phyloP scores from a whole-genome alignment of 2,329 filamentous ascomycete genomes.

The Arthrobotrys sinensis region DNA sequence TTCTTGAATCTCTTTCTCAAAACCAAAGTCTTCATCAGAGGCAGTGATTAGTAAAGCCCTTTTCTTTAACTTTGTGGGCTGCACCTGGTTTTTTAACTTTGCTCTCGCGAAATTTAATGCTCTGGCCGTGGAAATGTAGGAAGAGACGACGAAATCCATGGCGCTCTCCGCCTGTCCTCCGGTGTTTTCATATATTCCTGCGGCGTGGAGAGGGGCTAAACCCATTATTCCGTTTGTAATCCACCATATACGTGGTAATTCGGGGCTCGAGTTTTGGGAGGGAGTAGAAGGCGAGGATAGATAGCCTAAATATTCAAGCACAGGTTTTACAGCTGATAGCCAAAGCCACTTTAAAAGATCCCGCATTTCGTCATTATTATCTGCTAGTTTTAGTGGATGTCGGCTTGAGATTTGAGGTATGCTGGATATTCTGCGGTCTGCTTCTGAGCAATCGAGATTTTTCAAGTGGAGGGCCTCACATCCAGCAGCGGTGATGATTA shows the following conservation, averaged over 20 bases:
- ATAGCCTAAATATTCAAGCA: constrained; percentile 35
- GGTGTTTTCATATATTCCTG: constrained; percentile 35
- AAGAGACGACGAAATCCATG: constrained; percentile 37
- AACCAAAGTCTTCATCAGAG: constrained; percentile 10
- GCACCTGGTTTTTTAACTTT: background rate
- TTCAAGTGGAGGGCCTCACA: constrained; percentile 30
- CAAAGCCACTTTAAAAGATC: constrained; percentile 48
- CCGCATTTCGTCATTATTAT: constrained; percentile 35
- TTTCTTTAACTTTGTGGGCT: background rate
- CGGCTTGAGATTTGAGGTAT: background rate
- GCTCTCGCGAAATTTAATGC: constrained; percentile 27
- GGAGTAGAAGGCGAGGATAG: background rate
- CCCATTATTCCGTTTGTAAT: constrained; percentile 17
- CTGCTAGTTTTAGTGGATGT: background rate
- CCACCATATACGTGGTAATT: constrained; percentile 54
- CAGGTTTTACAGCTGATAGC: constrained; percentile 28
- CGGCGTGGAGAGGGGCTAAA: constrained; percentile 42
- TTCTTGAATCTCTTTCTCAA: constrained; percentile 1
- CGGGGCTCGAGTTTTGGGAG: background rate
- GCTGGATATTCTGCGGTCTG: background rate
- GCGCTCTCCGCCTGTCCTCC: background rate
- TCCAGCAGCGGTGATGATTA: constrained; percentile 48
- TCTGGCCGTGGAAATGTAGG: constrained; percentile 26
- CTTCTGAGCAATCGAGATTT: constrained; percentile 7
- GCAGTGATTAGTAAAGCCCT: background rate